Evolutionary conservation across 1,284 basidiomycete species (phyloP).

Genomic region (Rhodotorula sp.): DNA sequence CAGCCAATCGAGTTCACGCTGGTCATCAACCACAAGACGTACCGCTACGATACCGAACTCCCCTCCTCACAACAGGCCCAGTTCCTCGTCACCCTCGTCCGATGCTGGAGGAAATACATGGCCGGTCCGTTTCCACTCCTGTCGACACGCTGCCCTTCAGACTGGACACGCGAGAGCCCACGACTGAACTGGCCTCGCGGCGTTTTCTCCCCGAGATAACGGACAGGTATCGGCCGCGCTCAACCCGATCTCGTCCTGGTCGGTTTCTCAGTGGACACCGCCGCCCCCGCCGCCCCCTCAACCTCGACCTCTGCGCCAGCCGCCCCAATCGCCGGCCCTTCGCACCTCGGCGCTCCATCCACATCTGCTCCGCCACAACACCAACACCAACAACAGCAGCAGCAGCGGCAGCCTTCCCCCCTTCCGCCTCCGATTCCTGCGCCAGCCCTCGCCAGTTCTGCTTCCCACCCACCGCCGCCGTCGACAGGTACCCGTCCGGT

Average conservation of each 20-base stretch:
- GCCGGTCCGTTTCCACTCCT: conserved; percentile 8
- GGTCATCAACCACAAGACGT: conserved; percentile 72
- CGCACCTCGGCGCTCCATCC: background rate
- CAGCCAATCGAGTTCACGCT: conserved; percentile 62
- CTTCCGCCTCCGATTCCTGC: background rate
- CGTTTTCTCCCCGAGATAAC: too few relatives aligned
- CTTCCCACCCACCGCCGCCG: too few relatives aligned
- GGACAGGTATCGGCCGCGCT: conserved; percentile 13
- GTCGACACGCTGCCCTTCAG: background rate
- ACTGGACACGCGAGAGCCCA: too few relatives aligned
- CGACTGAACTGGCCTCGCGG: too few relatives aligned
- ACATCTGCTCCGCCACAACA: background rate
- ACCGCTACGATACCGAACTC: conserved; percentile 81
- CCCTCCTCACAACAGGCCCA: conserved; percentile 62
- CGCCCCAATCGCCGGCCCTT: too few relatives aligned
- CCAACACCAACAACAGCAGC: background rate
- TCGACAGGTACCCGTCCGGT: too few relatives aligned
- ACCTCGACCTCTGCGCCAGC: background rate
- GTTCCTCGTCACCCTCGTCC: conserved; percentile 68
- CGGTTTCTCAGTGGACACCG: conserved; percentile 42
- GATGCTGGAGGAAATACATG: conserved; percentile 61
- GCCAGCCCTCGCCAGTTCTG: background rate
- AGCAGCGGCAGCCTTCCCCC: background rate
- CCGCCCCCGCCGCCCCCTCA: background rate
- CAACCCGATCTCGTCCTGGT: conserved; percentile 34